phyloP scores from a whole-genome alignment of 2,329 filamentous ascomycete species.

The Coniochaeta sp. region DNA sequence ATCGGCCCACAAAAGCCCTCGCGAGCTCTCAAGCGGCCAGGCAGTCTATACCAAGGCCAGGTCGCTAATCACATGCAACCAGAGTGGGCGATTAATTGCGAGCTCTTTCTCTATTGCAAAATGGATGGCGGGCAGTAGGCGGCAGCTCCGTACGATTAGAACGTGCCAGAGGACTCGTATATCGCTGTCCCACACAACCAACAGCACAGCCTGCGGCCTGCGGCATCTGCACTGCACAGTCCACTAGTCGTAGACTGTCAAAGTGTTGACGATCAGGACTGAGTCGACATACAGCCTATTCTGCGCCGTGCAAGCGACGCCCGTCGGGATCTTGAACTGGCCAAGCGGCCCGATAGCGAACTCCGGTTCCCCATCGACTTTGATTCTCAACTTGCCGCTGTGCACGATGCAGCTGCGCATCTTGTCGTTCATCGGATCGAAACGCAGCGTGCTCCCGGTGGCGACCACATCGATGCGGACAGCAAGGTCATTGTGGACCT shows the following conservation, averaged over 20 bases:
- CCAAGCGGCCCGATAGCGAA: conserved; percentile 36
- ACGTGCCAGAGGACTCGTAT: too few species aligned
- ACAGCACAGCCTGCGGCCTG: not conserved
- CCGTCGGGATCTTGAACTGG: conserved; percentile 33
- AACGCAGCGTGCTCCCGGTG: conserved; percentile 12
- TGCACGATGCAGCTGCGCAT: conserved; percentile 20
- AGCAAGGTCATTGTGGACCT: conserved; percentile 17
- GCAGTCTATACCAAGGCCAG: too few species aligned
- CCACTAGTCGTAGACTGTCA: not conserved
- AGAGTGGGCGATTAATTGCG: too few species aligned
- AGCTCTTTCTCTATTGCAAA: too few species aligned
- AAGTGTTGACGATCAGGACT: conserved; percentile 26
- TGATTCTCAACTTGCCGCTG: conserved; percentile 21
- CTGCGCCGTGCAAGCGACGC: conserved; percentile 26
- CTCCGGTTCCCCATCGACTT: conserved; percentile 19
- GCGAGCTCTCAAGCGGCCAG: not conserved
- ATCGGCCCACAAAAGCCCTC: not conserved
- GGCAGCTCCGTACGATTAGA: too few species aligned
- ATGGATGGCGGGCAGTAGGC: too few species aligned
- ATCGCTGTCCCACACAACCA: not conserved
- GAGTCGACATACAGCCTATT: conserved; percentile 39
- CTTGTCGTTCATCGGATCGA: conserved; percentile 11
- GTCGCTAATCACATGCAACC: too few species aligned
- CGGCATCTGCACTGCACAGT: not conserved
- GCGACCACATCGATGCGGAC: conserved; percentile 20